Evolutionary conservation across 768 basidiomycete species (phyloP).

Genomic region (Termitomyces sp.): DNA sequence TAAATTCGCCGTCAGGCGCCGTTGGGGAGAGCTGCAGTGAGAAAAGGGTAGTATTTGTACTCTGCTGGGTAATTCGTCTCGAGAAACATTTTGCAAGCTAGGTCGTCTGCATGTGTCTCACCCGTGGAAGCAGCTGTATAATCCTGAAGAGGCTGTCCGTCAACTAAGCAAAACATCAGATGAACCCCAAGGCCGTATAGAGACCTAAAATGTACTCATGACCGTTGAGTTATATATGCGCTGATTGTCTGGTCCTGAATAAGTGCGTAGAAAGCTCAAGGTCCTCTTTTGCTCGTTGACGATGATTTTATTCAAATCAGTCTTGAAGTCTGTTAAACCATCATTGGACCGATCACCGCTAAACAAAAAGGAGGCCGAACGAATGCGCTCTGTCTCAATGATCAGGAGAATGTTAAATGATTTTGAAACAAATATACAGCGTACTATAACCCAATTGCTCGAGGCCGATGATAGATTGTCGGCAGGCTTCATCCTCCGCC

Average conservation of each 20-base stretch:
- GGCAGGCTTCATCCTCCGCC: conserved; percentile 5
- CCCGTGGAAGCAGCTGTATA: neutral
- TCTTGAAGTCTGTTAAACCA: neutral
- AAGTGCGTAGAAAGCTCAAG: neutral
- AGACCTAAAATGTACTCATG: neutral
- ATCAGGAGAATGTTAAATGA: neutral
- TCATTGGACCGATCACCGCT: neutral
- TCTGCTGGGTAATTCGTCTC: neutral
- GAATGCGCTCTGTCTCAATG: neutral
- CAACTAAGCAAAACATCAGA: neutral
- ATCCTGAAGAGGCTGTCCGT: neutral
- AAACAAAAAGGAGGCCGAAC: neutral
- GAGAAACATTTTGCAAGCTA: neutral
- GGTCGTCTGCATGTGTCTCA: neutral
- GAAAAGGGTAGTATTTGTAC: neutral
- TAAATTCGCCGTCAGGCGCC: neutral
- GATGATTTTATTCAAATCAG: neutral
- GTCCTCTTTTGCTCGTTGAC: neutral
- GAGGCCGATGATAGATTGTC: neutral
- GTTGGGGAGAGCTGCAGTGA: neutral
- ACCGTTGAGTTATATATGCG: neutral
- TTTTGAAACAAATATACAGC: neutral
- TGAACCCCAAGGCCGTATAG: neutral
- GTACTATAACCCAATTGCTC: neutral
- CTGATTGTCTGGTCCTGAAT: neutral